Evolutionary conservation across 192 early-diverging fungal genomes (phyloP).

Genomic region (Coemansia sp.): DNA sequence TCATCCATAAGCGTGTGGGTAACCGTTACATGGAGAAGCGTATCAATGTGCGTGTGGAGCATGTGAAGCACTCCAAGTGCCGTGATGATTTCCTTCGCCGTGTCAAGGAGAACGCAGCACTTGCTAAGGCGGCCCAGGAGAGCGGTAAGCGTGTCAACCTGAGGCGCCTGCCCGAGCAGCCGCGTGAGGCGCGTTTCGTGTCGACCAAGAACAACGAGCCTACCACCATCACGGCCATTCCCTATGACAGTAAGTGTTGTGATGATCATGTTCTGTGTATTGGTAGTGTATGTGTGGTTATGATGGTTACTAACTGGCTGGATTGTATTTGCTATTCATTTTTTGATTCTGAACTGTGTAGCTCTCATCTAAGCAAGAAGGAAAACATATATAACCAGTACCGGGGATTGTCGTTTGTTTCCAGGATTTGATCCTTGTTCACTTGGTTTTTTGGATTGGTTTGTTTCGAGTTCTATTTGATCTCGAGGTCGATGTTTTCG

Average conservation of each 20-base stretch:
- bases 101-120: conserved; percentile 91
- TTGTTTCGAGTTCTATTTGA: too few relatives aligned
- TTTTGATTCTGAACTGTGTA: conserved; percentile 22
- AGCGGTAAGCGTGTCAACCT: conserved; percentile 74
- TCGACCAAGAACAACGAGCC: conserved; percentile 86
- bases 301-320: background rate
- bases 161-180: conserved; percentile 89
- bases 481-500: conserved; percentile 8
- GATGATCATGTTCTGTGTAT: background rate
- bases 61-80: conserved; percentile 99
- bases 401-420: conserved; percentile 2
- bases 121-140: conserved; percentile 80
- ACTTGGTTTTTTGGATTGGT: too few relatives aligned
- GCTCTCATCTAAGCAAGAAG: conserved; percentile 48
- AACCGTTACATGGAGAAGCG: conserved; percentile 99
- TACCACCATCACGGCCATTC: conserved; percentile 90
- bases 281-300: background rate
- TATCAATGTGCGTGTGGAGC: conserved; percentile 97
- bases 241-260: conserved; percentile 78
- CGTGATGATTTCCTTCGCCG: conserved; percentile 95
- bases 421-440: too few relatives aligned
- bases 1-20: conserved; percentile 97
- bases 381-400: background rate
- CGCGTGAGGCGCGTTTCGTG: conserved; percentile 86
- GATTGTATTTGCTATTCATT: background rate